These are phyloP conservation scores for Vicia sativa DNA, from an alignment of 306 rosid species.

Conservation along the genomic window DNA sequence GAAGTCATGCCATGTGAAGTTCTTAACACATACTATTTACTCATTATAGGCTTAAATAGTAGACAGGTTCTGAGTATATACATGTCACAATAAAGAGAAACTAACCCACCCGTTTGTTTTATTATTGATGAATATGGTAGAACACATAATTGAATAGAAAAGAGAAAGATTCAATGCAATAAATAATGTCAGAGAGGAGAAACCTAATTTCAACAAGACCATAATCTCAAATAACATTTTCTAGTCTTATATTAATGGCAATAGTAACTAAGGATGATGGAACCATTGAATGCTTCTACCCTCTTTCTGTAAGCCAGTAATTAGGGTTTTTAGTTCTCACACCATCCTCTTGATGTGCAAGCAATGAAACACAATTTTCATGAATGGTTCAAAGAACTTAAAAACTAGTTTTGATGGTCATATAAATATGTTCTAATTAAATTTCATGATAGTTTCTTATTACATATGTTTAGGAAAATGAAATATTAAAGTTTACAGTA, in stretches of 20 bases:
- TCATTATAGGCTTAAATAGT: too few relatives aligned
- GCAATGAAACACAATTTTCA: neutral
- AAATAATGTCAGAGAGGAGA: constrained; percentile 19
- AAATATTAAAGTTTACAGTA: too few relatives aligned
- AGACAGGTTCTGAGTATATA: too few relatives aligned
- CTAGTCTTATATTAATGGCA: neutral
- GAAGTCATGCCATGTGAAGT: too few relatives aligned
- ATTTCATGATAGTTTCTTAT: too few relatives aligned
- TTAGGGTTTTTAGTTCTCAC: constrained; percentile 2
- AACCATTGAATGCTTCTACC: constrained; percentile 39
- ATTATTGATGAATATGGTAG: neutral
- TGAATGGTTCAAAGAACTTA: neutral
- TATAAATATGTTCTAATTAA: too few relatives aligned
- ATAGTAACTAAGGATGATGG: neutral
- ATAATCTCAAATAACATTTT: neutral
- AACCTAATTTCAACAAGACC: constrained; percentile 1
- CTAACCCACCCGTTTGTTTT: too few relatives aligned
- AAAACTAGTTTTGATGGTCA: too few relatives aligned
- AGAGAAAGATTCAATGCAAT: neutral
- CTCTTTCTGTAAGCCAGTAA: constrained; percentile 29
- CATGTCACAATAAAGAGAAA: too few relatives aligned
- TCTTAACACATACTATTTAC: too few relatives aligned
- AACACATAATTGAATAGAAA: neutral
- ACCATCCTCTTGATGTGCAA: constrained; percentile 11
- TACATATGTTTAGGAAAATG: too few relatives aligned